Evolutionary conservation across 495 filamentous ascomycete species (phyloP).

Genomic region (Neurospora terricola): DNA sequence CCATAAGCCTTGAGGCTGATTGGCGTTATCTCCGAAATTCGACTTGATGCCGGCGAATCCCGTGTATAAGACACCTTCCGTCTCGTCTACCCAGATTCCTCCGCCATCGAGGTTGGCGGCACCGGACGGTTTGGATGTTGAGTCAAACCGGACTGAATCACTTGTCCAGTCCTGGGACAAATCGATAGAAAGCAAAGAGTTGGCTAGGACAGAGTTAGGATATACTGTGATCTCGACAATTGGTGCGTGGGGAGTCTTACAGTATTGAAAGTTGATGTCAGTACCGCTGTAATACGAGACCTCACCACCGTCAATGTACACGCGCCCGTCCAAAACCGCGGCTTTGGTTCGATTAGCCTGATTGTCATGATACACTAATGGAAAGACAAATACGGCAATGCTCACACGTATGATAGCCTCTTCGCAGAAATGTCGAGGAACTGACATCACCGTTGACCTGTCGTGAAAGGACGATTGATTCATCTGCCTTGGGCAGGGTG

Average conservation of each 20-base stretch:
- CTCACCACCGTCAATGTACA: conserved; percentile 18
- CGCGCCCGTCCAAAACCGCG: conserved; percentile 9
- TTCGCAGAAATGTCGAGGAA: conserved; percentile 9
- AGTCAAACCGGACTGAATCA: conserved; percentile 5
- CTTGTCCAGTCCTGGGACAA: conserved; percentile 11
- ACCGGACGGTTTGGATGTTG: conserved; percentile 8
- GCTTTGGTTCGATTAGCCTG: conserved; percentile 3
- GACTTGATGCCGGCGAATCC: conserved; percentile 13
- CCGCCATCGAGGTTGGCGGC: conserved; percentile 7
- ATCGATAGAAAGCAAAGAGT: conserved; percentile 15
- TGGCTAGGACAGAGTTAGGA: neutral
- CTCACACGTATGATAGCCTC: conserved; percentile 18
- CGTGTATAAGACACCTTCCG: conserved; percentile 9
- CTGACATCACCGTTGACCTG: conserved; percentile 12
- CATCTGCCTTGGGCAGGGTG: neutral
- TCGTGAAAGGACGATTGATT: neutral
- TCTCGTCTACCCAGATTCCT: conserved; percentile 17
- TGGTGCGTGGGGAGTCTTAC: conserved; percentile 1
- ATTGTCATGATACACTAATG: neutral
- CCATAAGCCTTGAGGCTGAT: conserved; percentile 11
- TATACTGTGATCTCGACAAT: no score
- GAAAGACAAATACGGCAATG: neutral
- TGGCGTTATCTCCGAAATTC: conserved; percentile 4
- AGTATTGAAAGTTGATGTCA: conserved; percentile 9
- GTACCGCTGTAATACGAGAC: conserved; percentile 8